Conservation (phyloP, 2,329 filamentous ascomycete genomes). For the Magnaporthales sp. region DNA sequence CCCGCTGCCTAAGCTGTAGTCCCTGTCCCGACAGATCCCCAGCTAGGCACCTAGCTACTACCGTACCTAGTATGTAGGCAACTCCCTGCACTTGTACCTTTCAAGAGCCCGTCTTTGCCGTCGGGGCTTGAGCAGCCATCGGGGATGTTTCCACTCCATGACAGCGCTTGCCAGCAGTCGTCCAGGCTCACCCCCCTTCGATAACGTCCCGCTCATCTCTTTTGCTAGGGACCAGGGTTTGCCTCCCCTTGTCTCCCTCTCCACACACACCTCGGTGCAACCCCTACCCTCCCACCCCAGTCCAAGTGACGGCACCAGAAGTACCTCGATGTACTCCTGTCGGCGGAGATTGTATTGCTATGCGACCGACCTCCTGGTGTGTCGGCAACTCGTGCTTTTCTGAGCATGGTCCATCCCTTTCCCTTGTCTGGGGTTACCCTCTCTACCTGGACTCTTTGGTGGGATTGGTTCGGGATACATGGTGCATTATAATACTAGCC, state of each 20-base stretch:
- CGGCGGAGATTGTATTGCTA: constrained; percentile 1
- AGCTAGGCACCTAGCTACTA: neutral
- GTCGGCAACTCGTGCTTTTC: neutral
- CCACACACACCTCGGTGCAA: neutral
- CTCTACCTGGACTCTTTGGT: neutral
- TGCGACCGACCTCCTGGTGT: neutral
- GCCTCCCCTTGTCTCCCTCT: neutral
- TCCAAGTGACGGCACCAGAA: constrained; percentile 2
- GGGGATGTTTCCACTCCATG: neutral
- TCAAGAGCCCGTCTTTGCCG: neutral
- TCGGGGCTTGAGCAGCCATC: neutral
- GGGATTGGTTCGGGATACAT: constrained; percentile 5
- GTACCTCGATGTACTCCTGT: constrained; percentile 3
- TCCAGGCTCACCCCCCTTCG: neutral
- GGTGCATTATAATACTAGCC: constrained; percentile 4
- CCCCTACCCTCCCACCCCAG: neutral
- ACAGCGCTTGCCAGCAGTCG: neutral
- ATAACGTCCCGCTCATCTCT: neutral
- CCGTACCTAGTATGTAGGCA: neutral
- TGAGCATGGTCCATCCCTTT: constrained; percentile 1
- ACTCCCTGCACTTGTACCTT: neutral
- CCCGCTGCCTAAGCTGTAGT: neutral
- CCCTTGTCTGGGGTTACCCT: constrained; percentile 1
- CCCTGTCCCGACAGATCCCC: neutral
- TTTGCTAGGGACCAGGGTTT: neutral